Evolutionary conservation across 768 basidiomycete genomes (phyloP), one percentile per base, ranked within the genome.

Genomic region (Pleurotus tuber-regium): DNA sequence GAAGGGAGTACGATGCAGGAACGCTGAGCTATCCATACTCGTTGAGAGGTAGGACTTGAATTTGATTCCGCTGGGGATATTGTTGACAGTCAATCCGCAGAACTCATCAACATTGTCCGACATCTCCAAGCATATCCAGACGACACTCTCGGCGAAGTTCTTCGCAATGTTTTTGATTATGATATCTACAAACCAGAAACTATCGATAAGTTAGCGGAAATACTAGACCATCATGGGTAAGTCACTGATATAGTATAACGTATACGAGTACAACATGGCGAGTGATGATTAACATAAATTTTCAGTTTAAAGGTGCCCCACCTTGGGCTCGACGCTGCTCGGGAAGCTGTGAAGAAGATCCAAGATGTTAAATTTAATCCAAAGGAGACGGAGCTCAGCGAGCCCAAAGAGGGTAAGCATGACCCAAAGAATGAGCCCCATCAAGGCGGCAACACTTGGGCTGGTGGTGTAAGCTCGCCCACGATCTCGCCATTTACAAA

Each of bases 101-200:
- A 87, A 55, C 64, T 87, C 29, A 84, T 87, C 61, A 85, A 83
- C 58, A 70, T 87, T 23, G 76, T 86, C 2, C 72, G 77, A 36
- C 84, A 87, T 59, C 74, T 87, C 70, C 79, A 73, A 55, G 74
- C 79, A 2, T 86, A 81, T 54, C 82, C 83, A 1, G 61, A 68
- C 18, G 84, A 86, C 61, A 63, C 78, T 0, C 66, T 86, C 9
- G 83, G 78, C n/a, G 72, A 74, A 35, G 77, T 79, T 5, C 65
- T 87, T 12, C 71, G 84, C 12, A 87, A 86, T 58, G 70, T 86
- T 8, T 87, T 87, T 57, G 84, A 87, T 60, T 87, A 85, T 51
- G 84, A 87, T 59, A 73, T 87, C 4, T 83, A 83, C 62, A 80
- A 78, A 56, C 79, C 78, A 1, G 84, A 85, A 57, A 83, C 80